phyloP scores from a whole-genome alignment of 306 rosid species.

The Alnus rubra region DNA sequence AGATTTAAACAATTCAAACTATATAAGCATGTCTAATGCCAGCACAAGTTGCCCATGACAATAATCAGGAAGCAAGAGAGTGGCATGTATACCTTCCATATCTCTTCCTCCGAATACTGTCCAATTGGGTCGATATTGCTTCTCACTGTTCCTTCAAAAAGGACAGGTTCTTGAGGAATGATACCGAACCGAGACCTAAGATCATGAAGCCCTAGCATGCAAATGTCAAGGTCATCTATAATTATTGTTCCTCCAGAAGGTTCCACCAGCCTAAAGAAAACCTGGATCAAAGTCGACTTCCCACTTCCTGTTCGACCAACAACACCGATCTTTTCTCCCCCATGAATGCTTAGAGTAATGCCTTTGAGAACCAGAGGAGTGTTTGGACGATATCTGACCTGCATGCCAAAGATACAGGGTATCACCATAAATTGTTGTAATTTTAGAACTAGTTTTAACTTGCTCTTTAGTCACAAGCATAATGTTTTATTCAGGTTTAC shows the following conservation, averaged over 20 bases:
- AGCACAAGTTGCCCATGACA: not conserved
- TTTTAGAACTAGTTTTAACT: not conserved
- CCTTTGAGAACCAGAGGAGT: conserved; percentile 95
- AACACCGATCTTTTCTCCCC: conserved; percentile 90
- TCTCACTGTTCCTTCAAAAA: conserved; percentile 93
- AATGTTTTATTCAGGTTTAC: too few species aligned
- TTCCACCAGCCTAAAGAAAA: conserved; percentile 91
- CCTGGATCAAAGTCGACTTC: conserved; percentile 91
- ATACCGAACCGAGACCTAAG: conserved; percentile 90
- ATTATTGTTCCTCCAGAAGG: conserved; percentile 86
- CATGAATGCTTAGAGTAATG: conserved; percentile 67
- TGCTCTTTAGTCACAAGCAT: not conserved
- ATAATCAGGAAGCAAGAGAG: not conserved
- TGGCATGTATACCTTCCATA: conserved; percentile 72
- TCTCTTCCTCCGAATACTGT: conserved; percentile 76
- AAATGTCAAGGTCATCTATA: conserved; percentile 77
- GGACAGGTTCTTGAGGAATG: conserved; percentile 99
- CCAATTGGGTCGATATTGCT: conserved; percentile 82
- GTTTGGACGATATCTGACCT: conserved; percentile 90
- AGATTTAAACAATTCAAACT: not conserved
- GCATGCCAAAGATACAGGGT: conserved; percentile 31
- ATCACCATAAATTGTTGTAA: not conserved
- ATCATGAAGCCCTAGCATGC: conserved; percentile 81
- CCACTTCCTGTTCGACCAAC: conserved; percentile 98
- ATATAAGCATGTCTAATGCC: not conserved